Evolutionary conservation across 495 filamentous ascomycete species (phyloP), one percentile per base, ranked within the genome.

Genomic region (Aspergillus steynii): DNA sequence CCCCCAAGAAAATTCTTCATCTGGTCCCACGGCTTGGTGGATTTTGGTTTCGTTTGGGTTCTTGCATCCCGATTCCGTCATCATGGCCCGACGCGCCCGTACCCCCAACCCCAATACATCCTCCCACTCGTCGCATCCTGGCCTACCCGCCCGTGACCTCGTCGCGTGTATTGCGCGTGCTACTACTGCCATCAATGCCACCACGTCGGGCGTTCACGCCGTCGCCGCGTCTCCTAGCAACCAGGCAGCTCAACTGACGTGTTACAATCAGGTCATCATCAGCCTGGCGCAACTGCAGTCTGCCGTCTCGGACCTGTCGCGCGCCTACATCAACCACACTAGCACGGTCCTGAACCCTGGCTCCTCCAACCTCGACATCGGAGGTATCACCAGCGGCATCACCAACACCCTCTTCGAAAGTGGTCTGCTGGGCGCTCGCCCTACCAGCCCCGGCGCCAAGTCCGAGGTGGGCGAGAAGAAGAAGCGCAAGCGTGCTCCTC

Each of bases 311-410:
- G 86, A 87, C 55, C 82, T 94, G 58, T 88, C 88, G 57, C 82
- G 85, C 66, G 89, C 91, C 57, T 96, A 95, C 73, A 80, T 95
- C 65, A 85, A 88, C 65, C 91, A 96, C 73, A 90, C 88, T 67
- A 91, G 91, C 65, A 86, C 87, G 9, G 82, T 96, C 47, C 84
- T 96, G 37, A 86, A 84, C 56, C 85, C 87, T 62, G 84, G 82
- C n/a, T 73, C 71, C 34, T 69, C 77, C 50, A 71, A 71, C 50
- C 75, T 87, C 51, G 85, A 86, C 55, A 68, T 82, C 26, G 71
- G 77, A 12, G 70, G 75, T 55, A 76, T 86, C 56, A 74, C 79
- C 34, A 68, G 82, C 37, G 37, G 37, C 60, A 77, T 82, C 47
- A 76, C 83, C 61, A 69, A 76, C 6, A 71, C 72, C 55, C 74